Evolutionary conservation across 164 flowering plant genomes (phyloP), one percentile per base, ranked within the genome.

Genomic region (Sextonia rubra): DNA sequence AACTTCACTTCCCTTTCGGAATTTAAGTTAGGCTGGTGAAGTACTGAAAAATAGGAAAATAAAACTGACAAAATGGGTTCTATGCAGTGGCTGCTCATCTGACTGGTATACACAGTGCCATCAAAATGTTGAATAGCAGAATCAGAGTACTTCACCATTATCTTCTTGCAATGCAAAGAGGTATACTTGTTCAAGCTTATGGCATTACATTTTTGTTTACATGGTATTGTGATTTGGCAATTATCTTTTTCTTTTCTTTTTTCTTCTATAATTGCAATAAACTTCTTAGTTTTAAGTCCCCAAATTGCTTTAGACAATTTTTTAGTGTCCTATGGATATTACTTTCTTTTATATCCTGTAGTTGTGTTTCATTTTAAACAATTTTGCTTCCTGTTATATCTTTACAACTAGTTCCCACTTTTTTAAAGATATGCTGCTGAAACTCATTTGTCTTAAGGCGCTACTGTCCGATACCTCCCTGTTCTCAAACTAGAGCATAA

Each of bases 21-120:
- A 5, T 68, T 24, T 49, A 52, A 24, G 18, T 67, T 0, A 67
- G 25, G 24, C 55, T 67, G 4, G 18, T n/a, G 20, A 37, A 7
- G 11, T 15, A 49, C 18, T 68, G n/a, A 47, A n/a, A 12, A 24
- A 12, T 25, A 24, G 70, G 48, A 49, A 23, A 4, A 58, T 4
- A 22, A 67, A 47, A 48, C 60, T 75, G 58, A 70, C 22, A 20
- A 58, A 55, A 66, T 47, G 63, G 30, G 0, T 64, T 79, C 37
- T 60, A 22, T 84, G 82, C 86, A 91, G 98, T 94, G 99, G 99
- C 99, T 80, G 98, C 98, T 73, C 98, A 95, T 77, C 96, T 95
- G 66, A 91, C 99, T 0, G 96, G 98, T 37, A 91, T 88, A 69
- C 97, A 95, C 75, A 93, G 96, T 80, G 97, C 99, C 74, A 93